phyloP scores from a whole-genome alignment of 2,329 filamentous ascomycete species.

The Camillea tinctor region DNA sequence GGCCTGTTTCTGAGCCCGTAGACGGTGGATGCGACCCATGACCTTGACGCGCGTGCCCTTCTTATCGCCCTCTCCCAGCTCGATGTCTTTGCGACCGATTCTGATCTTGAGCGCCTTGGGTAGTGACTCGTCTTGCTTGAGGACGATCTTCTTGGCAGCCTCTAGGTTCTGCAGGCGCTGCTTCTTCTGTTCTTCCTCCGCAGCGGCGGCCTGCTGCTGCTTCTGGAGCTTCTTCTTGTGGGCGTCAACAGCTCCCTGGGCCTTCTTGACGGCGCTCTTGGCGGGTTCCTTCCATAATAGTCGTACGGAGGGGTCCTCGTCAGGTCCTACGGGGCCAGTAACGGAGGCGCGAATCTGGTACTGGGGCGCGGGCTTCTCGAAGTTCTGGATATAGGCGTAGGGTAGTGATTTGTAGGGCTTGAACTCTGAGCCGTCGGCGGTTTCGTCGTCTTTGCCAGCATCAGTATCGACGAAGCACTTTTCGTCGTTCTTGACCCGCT shows the following conservation, averaged over 20 bases:
- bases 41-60: constrained; percentile 77
- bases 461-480: constrained; percentile 79
- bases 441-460: constrained; percentile 67
- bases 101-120: constrained; percentile 74
- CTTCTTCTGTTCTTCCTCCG: constrained; percentile 70
- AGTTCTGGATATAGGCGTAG: constrained; percentile 72
- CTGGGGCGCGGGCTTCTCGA: constrained; percentile 53
- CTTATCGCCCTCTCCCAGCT: constrained; percentile 54
- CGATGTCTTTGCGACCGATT: constrained; percentile 67
- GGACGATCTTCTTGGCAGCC: constrained; percentile 75
- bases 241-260: constrained; percentile 68
- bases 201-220: constrained; percentile 69
- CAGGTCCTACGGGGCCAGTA: constrained; percentile 57
- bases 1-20: constrained; percentile 78
- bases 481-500: constrained; percentile 46
- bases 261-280: constrained; percentile 85
- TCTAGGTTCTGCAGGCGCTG: constrained; percentile 70
- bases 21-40: constrained; percentile 77
- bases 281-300: constrained; percentile 77
- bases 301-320: constrained; percentile 62
- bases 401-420: constrained; percentile 80
- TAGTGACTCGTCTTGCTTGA: constrained; percentile 70
- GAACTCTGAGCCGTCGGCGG: constrained; percentile 65
- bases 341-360: constrained; percentile 70
- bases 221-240: constrained; percentile 84